Percentiles rank a stretch among this genome's conserved stretches.
These are phyloP conservation scores for Ceratocystis papillata DNA, from an alignment of 2,329 filamentous ascomycete species.

Conservation along the genomic window DNA sequence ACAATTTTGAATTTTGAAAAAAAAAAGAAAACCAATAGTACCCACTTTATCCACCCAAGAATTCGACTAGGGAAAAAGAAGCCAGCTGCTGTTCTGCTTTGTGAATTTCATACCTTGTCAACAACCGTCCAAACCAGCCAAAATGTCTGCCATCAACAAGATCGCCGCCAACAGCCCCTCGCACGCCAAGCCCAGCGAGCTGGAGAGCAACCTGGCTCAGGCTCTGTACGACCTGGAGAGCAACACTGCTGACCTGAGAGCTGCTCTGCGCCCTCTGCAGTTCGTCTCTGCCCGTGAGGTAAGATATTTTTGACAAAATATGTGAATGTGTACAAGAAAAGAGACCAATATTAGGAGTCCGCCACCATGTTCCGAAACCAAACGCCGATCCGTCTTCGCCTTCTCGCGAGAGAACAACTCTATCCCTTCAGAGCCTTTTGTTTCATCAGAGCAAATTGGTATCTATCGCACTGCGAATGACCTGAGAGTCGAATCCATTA, in stretches of 20 bases:
- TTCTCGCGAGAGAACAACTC: slow-evolving; percentile 19
- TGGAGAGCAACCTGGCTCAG: slow-evolving; percentile 92
- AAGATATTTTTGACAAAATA: slow-evolving; percentile 42
- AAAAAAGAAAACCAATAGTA: slow-evolving; percentile 8
- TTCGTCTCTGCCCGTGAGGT: slow-evolving; percentile 99
- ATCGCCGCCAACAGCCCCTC: slow-evolving; percentile 96
- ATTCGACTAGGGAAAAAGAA: slow-evolving; percentile 4
- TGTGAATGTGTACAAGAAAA: slow-evolving; percentile 3
- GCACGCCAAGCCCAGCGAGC: slow-evolving; percentile 89
- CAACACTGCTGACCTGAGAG: slow-evolving; percentile 97
- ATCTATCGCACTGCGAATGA: not conserved
- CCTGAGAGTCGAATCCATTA: slow-evolving; percentile 9
- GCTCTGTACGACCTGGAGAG: slow-evolving; percentile 98
- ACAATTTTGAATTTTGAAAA: not conserved
- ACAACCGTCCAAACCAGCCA: slow-evolving; percentile 38
- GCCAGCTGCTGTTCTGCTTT: not conserved
- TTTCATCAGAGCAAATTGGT: not conserved
- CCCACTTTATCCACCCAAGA: slow-evolving; percentile 14
- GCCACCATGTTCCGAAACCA: slow-evolving; percentile 23
- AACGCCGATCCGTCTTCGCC: slow-evolving; percentile 23
- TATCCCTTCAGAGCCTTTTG: slow-evolving; percentile 18
- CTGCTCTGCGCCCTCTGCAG: slow-evolving; percentile 91
- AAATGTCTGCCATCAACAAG: slow-evolving; percentile 84
- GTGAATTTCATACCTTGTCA: slow-evolving; percentile 11
- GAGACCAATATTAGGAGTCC: slow-evolving; percentile 8